Percentiles rank a stretch among this genome's conserved stretches.
These are phyloP conservation scores for Zymoseptoria ardabiliae DNA, from an alignment of 2,329 filamentous ascomycete genomes.

Conservation along the genomic window DNA sequence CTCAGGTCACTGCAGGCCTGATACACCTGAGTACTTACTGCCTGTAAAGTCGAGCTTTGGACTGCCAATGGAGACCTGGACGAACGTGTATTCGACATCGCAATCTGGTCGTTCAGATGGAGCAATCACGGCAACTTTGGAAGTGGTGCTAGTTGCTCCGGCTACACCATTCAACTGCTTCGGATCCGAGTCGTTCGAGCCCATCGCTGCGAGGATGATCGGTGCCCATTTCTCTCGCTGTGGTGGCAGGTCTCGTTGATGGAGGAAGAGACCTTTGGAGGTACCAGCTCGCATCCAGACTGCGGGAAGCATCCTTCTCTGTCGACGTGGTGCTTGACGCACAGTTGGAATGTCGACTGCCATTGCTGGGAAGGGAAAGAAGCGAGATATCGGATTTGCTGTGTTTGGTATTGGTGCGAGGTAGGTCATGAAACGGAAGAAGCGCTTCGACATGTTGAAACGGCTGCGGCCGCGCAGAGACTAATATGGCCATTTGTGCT, in stretches of 20 bases:
- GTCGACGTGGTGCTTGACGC: constrained; percentile 1
- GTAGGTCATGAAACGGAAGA: not conserved
- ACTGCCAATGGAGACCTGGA: constrained; percentile 16
- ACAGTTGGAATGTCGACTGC: not conserved
- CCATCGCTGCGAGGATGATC: constrained; percentile 30
- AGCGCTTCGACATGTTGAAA: not conserved
- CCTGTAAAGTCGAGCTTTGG: constrained; percentile 16
- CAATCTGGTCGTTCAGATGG: constrained; percentile 12
- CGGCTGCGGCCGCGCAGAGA: too few species aligned
- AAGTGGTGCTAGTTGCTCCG: constrained; percentile 20
- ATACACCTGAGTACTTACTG: too few species aligned
- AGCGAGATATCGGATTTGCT: not conserved
- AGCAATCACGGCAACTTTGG: constrained; percentile 19
- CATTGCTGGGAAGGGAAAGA: not conserved
- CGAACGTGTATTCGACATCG: constrained; percentile 22
- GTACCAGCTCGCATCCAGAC: constrained; percentile 36
- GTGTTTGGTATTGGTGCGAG: not conserved
- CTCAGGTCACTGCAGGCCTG: too few species aligned
- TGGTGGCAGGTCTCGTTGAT: constrained; percentile 27
- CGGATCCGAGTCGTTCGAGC: constrained; percentile 23
- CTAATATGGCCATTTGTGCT: not conserved
- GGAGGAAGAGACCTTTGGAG: constrained; percentile 36
- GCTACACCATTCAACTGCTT: constrained; percentile 21
- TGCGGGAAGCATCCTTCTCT: constrained; percentile 23
- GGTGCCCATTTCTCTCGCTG: constrained; percentile 23